A percentile compares a stretch with the other conserved stretches of the same genome.
phyloP scores from a whole-genome alignment of 257 asterid genomes.

The Jacaranda copaia region DNA sequence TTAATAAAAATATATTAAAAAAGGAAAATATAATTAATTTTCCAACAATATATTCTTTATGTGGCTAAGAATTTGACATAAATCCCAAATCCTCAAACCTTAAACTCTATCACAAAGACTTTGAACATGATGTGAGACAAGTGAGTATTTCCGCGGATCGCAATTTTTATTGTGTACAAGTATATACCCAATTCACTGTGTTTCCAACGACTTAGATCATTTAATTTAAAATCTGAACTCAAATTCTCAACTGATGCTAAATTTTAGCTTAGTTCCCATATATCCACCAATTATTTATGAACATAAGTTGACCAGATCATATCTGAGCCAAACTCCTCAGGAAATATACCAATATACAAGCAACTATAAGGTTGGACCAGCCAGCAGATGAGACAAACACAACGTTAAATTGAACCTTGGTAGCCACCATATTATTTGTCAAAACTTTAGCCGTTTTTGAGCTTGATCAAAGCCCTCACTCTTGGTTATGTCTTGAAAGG shows the following conservation, averaged over 20 bases:
- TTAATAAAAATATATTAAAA: too few species aligned
- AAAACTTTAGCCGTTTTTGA: conserved; percentile 56
- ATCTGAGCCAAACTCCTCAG: not conserved
- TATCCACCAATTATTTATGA: not conserved
- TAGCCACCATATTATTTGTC: conserved; percentile 16
- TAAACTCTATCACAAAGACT: too few species aligned
- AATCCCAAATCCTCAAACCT: too few species aligned
- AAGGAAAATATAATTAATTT: too few species aligned
- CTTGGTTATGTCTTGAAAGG: conserved; percentile 32
- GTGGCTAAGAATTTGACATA: too few species aligned
- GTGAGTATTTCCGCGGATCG: too few species aligned
- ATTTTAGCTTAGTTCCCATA: not conserved
- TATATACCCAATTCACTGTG: too few species aligned
- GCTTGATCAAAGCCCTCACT: conserved; percentile 49
- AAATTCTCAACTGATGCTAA: not conserved
- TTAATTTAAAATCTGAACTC: too few species aligned
- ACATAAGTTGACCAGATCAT: not conserved
- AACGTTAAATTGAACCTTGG: not conserved
- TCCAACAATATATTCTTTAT: too few species aligned
- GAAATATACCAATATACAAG: conserved; percentile 6
- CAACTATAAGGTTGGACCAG: not conserved
- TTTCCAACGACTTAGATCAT: too few species aligned
- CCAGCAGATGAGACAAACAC: not conserved
- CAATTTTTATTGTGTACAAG: too few species aligned
- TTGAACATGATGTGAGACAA: too few species aligned